phyloP scores from a whole-genome alignment of 2,329 filamentous ascomycete genomes.

The Talaromyces verruculosus region DNA sequence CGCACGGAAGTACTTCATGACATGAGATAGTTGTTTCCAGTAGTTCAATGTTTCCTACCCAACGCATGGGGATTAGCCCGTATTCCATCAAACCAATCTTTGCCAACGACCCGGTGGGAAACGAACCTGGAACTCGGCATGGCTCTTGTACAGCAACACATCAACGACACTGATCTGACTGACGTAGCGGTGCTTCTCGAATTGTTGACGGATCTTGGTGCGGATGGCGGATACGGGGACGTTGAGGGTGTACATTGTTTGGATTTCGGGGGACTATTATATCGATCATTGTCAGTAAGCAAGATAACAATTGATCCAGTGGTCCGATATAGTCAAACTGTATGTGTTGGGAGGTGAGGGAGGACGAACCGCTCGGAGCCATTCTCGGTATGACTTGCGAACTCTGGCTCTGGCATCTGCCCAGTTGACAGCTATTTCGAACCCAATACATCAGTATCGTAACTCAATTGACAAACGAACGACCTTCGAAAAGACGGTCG shows the following conservation, averaged over 20 bases:
- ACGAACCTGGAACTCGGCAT: slow-evolving; percentile 87
- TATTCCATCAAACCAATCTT: too few relatives aligned
- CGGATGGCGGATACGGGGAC: slow-evolving; percentile 84
- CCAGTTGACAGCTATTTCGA: slow-evolving; percentile 75
- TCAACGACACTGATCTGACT: slow-evolving; percentile 86
- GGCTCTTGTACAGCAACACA: slow-evolving; percentile 84
- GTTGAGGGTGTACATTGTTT: slow-evolving; percentile 93
- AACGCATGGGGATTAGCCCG: not conserved
- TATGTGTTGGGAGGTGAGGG: slow-evolving; percentile 2
- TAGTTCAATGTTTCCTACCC: slow-evolving; percentile 93
- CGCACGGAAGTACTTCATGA: slow-evolving; percentile 94
- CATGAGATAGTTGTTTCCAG: slow-evolving; percentile 95
- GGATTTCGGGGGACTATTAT: slow-evolving; percentile 85
- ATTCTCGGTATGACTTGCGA: slow-evolving; percentile 85
- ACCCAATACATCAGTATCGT: slow-evolving; percentile 23
- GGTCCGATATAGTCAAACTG: not conserved
- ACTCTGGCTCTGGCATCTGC: slow-evolving; percentile 83
- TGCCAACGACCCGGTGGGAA: not conserved
- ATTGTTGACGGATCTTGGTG: slow-evolving; percentile 93
- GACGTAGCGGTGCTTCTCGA: slow-evolving; percentile 91
- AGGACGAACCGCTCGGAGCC: slow-evolving; percentile 83
- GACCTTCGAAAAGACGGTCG: not conserved
- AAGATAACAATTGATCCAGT: not conserved
- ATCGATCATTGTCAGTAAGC: not conserved
- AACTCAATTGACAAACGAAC: not conserved